A percentile compares a stretch with the other conserved stretches of the same genome.
phyloP scores from a whole-genome alignment of 2,329 filamentous ascomycete species.

The Fusarium haematococcum region DNA sequence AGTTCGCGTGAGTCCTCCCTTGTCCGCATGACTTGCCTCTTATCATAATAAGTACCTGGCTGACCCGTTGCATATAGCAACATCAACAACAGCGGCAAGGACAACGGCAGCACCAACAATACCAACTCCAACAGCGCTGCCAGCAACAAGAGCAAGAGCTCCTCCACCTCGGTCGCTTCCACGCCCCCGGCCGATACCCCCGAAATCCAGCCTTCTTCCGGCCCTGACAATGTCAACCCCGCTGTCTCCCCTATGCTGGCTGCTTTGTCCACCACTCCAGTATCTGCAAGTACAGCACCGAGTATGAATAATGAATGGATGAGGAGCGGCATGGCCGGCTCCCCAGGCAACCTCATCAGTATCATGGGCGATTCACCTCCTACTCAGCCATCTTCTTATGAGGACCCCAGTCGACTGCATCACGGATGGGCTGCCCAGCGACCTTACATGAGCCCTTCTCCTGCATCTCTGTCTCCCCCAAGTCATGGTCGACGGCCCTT shows the following conservation, averaged over 20 bases:
- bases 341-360: constrained; percentile 66
- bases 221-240: constrained; percentile 57
- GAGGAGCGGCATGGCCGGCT: constrained; percentile 58
- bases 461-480: constrained; percentile 56
- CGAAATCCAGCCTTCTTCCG: constrained; percentile 56
- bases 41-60: constrained; percentile 33
- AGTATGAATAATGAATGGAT: constrained; percentile 62
- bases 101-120: constrained; percentile 43
- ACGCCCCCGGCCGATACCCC: constrained; percentile 59
- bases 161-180: constrained; percentile 56
- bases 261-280: constrained; percentile 61
- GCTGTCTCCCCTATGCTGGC: constrained; percentile 61
- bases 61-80: constrained; percentile 40
- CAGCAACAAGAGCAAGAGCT: constrained; percentile 50
- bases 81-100: constrained; percentile 49
- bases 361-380: constrained; percentile 65
- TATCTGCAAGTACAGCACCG: constrained; percentile 60
- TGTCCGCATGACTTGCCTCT: constrained; percentile 46
- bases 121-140: constrained; percentile 45
- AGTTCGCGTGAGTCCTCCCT: constrained; percentile 60
- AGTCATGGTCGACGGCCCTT: constrained; percentile 58
- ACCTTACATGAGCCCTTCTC: constrained; percentile 57
- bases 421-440: constrained; percentile 61
- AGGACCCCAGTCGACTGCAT: constrained; percentile 58
- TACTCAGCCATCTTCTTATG: constrained; percentile 64